Evolutionary conservation across 768 basidiomycete genomes (phyloP), one percentile per base, ranked within the genome.

Genomic region (Mycena venus): DNA sequence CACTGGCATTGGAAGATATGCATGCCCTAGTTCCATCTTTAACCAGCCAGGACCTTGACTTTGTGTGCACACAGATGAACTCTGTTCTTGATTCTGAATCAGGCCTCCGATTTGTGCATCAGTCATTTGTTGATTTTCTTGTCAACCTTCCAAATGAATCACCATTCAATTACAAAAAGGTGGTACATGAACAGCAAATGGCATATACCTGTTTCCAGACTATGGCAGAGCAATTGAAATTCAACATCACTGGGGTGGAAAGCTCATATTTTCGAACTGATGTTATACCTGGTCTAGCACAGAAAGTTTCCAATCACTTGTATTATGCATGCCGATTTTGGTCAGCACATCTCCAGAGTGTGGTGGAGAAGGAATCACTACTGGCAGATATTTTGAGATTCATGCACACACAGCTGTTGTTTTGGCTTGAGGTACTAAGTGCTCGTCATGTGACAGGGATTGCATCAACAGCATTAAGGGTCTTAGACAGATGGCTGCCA

Each of bases 31-130:
- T 63, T 63, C 62, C 62, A 44, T 44, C 40, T 29, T 49, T 63
- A 29, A 63, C 42, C 47, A 36, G 27, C 27, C 14, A 32, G n/a
- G 64, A 66, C 27, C 31, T 66, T 21, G 64, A 66, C 11, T 51
- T 66, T 51, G 49, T 53, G 31, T 66, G 51, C 64, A 66, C 2
- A 23, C 31, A 53, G 49, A 36, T 66, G 34, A 55, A 15, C 23
- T 66, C 64, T 36, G 64, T 66, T 36, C 64, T 66, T 51, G 64
- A 66, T n/a, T 38, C 64, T 31, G 47, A 25, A 51, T 51, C 47
- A 51, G 64, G 64, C 32, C 51, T 66, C 34, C 64, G 64, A 23
- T 66, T 66, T 53, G 47, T 66, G 49, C 64, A 66, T 66, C 64
- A 66, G 63, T 64, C 63, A 49, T 64, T 64, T 38, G 40, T 49